A percentile compares a stretch with the other conserved stretches of the same genome.
phyloP scores from a whole-genome alignment of 2,329 filamentous ascomycete genomes.

The Tolypocladium tundrense region DNA sequence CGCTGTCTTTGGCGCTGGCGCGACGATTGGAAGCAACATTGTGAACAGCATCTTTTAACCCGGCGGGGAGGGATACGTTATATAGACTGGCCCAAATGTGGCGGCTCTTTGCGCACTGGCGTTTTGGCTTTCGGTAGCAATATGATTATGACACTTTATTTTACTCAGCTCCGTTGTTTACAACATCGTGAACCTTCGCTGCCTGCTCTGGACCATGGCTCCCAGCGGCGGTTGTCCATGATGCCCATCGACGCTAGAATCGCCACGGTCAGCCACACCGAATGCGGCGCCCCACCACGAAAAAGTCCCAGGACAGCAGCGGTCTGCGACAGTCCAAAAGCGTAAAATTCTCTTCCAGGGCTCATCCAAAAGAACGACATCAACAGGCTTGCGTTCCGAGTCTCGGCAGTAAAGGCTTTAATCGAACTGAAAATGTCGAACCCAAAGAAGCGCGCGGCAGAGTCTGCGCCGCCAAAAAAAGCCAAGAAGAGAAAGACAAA shows the following conservation, averaged over 20 bases:
- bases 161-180: not conserved
- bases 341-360: not conserved
- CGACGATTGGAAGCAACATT: constrained; percentile 80
- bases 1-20: constrained; percentile 87
- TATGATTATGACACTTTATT: not conserved
- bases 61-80: not conserved
- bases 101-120: not conserved
- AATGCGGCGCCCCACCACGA: not conserved
- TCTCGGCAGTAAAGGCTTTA: not conserved
- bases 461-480: constrained; percentile 34
- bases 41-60: constrained; percentile 80
- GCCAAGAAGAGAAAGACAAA: constrained; percentile 46
- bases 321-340: not conserved
- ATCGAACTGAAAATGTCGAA: constrained; percentile 22
- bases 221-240: not conserved
- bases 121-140: not conserved
- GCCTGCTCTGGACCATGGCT: not conserved
- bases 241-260: not conserved
- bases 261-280: not conserved
- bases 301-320: not conserved
- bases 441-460: constrained; percentile 46
- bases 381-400: too few species aligned
- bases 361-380: not conserved
- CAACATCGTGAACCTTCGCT: not conserved
- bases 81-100: not conserved